Percentiles rank a stretch among this genome's conserved stretches.
Conservation (phyloP, 208 protist genomes). For the Trypanosoma boissoni region DNA sequence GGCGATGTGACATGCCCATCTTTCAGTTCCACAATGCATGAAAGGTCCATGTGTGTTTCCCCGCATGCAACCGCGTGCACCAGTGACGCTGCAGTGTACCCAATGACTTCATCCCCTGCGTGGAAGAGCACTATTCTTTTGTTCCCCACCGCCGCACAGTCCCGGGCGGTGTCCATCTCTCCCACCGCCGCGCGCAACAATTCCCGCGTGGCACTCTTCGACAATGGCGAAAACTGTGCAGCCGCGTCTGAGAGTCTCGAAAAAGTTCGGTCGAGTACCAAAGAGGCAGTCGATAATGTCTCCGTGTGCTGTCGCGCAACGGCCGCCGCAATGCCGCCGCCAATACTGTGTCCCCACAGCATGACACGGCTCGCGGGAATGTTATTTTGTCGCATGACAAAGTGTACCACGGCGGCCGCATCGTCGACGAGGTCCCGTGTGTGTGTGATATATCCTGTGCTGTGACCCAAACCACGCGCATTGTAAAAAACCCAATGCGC, state of each 20-base stretch:
- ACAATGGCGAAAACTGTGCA: constrained; percentile 54
- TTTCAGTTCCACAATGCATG: not conserved
- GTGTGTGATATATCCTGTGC: constrained; percentile 48
- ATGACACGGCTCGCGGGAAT: constrained; percentile 42
- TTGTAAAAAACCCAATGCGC: constrained; percentile 81
- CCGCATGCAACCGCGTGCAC: constrained; percentile 19
- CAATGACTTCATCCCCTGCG: constrained; percentile 67
- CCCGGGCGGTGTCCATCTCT: constrained; percentile 47
- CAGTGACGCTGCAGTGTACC: constrained; percentile 41
- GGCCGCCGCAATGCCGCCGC: constrained; percentile 53
- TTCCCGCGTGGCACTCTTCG: constrained; percentile 30
- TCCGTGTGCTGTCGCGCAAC: constrained; percentile 36
- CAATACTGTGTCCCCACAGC: constrained; percentile 84
- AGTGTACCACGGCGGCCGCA: constrained; percentile 36
- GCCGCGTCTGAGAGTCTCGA: constrained; percentile 72
- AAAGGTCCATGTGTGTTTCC: not conserved
- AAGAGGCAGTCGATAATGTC: constrained; percentile 18
- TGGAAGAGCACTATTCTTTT: constrained; percentile 68
- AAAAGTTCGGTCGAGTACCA: constrained; percentile 80
- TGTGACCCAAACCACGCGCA: constrained; percentile 67
- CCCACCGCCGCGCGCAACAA: constrained; percentile 46
- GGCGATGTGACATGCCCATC: not conserved
- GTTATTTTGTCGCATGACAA: constrained; percentile 31
- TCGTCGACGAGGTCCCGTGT: constrained; percentile 65
- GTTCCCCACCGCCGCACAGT: constrained; percentile 39